phyloP scores from a whole-genome alignment of 2,329 filamentous ascomycete species.

The Exophiala sp. region DNA sequence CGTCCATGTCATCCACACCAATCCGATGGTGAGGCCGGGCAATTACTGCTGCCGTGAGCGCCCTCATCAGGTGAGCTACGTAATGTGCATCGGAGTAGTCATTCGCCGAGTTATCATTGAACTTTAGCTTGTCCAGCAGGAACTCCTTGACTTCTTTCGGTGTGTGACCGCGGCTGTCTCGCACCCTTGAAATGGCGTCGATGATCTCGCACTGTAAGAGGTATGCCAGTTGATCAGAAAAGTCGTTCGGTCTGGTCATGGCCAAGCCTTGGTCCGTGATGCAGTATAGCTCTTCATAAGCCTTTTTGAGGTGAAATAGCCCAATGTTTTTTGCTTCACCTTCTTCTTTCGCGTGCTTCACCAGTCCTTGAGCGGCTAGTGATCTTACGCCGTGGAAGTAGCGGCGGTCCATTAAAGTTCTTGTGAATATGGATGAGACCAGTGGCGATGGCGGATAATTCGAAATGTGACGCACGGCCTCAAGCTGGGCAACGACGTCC shows the following conservation, averaged over 20 bases:
- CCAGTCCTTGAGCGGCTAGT: constrained; percentile 75
- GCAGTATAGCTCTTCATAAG: constrained; percentile 87
- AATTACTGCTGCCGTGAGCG: constrained; percentile 55
- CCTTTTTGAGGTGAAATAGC: constrained; percentile 75
- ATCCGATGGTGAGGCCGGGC: constrained; percentile 37
- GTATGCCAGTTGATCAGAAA: constrained; percentile 80
- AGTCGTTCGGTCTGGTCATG: constrained; percentile 86
- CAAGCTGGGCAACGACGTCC: constrained; percentile 83
- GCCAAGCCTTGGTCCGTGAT: constrained; percentile 61
- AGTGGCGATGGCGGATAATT: constrained; percentile 68
- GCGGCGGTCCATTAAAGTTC: constrained; percentile 83
- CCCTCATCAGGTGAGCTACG: constrained; percentile 71
- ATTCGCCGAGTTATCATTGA: constrained; percentile 93
- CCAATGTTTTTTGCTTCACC: constrained; percentile 69
- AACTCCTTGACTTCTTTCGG: constrained; percentile 77
- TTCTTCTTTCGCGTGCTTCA: constrained; percentile 66
- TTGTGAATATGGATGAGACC: constrained; percentile 81
- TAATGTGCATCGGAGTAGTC: constrained; percentile 86
- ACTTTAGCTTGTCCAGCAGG: constrained; percentile 81
- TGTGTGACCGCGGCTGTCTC: constrained; percentile 70
- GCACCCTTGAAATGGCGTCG: constrained; percentile 72
- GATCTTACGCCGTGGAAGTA: constrained; percentile 93
- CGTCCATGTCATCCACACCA: constrained; percentile 42
- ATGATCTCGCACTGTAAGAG: constrained; percentile 80
- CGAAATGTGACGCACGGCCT: constrained; percentile 71